Base-by-base conservation (phyloP, 2,329 filamentous ascomycete genomes). In the Phyllosticta paracitricarpa region DNA sequence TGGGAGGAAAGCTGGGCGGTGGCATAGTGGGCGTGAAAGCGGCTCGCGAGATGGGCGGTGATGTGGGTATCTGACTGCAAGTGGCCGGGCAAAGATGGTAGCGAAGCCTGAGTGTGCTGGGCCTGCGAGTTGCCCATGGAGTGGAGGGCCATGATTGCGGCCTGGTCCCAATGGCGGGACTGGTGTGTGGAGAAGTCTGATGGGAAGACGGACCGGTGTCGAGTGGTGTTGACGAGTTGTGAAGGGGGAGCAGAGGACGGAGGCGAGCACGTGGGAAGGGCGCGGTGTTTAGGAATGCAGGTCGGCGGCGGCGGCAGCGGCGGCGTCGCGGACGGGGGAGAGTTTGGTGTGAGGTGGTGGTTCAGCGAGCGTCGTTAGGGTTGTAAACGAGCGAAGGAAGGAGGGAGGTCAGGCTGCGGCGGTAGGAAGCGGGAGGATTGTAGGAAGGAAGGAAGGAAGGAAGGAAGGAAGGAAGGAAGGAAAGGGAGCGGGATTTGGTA, bases 1-100 rank as follows among this genome's bases (percentile, higher is more conserved):
- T 97, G 92, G 0, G 91, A 96, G 0, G 92, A 97, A 19, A 99
- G 84, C 56, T 85, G 85, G 59, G 94, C 91, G 0, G 92, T 96
- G 9, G 94, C 91, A 63, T 94, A 79, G 59, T 89, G 89, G 59
- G 95, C 89, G 77, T 99, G 94, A 75, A 96, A 99, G 59, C 93
- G 91, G 73, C 84, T 91, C 68, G 89, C 90, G 64, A 94, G 83
- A 74, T 93, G 89, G 58, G 88, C 88, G 3, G 89, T 94, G 66
- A 93, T 79, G 70, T 91, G 87, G 54, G 87, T 89, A 69, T 90
- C 88, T 67, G 85, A 86, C 76, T 91, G 87, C 58, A 87, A 82
- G 79, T 91, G 94, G 64, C 89, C 85, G 56, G 94, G 93, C 66
- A 99, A 81, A 64, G 91, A 87, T 24, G 93, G 91, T 69, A 99